Base-by-base conservation (phyloP, 495 filamentous ascomycete genomes). In the Penicillium lividum region DNA sequence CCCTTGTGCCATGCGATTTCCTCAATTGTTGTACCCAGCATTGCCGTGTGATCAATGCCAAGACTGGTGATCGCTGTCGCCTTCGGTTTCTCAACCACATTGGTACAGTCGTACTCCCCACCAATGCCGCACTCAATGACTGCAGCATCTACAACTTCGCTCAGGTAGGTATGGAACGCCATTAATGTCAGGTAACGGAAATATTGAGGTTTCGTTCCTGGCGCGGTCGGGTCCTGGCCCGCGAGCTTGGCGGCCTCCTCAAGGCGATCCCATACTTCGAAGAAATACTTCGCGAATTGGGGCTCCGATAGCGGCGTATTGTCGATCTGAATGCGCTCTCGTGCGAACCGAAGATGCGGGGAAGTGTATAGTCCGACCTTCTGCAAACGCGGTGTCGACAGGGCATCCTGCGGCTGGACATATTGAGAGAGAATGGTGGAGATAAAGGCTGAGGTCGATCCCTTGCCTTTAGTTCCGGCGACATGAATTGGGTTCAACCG, bases 1-100 rank as follows among this genome's bases (percentile, higher is more conserved):
- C 84, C 90, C 71, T 98, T 98, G 67, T 98, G 93, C 94, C 95
- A 98, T 4, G 95, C 93, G 58, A 98, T 98, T 61, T 93, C 82
- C 49, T 92, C 89, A 43, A 97, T 86, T 0, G 94, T 95, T 34
- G 82, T 71, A 13, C 94, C 94, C 33, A 98, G 82, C 68, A 92
- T 77, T 15, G 77, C 80, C 13, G 86, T 84, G 64, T 98, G 94
- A 63, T 98, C 95, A 60, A 98, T 96, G 7, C 92, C 94, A 27
- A 98, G 77, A 48, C 86, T 92, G 11, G 86, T 90, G 45, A 98
- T 90, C 0, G 87, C 92, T 4, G 82, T 82, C 3, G 84, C 89
- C 13, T 84, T 84, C 7, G 93, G 93, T 27, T 81, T 73, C 18
- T 81, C 78, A 16, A 97, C 83, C n/a, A 98, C 82, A 64, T 98